Evolutionary conservation across 129 eudicot genomes (phyloP).

Genomic region (Centrapalus pauciflorus): DNA sequence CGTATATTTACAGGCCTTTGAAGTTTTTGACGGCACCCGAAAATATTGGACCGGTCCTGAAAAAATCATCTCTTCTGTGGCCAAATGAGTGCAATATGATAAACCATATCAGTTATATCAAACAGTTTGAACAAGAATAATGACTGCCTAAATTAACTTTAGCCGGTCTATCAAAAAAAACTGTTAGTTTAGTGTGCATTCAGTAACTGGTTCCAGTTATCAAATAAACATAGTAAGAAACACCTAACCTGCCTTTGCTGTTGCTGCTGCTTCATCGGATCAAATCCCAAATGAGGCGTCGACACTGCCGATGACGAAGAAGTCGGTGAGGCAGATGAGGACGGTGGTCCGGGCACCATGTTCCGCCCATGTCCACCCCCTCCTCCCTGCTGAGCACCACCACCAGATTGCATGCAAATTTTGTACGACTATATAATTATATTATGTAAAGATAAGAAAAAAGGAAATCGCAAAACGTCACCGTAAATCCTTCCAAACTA

Average conservation of each 20-base stretch:
- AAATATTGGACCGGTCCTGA: too few species aligned
- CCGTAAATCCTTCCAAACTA: conserved; percentile 21
- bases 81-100: neutral
- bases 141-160: neutral
- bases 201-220: conserved; percentile 9
- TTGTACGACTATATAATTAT: conserved; percentile 4
- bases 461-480: neutral
- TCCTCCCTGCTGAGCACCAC: conserved; percentile 64
- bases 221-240: neutral
- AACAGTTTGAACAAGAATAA: neutral
- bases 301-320: conserved; percentile 71
- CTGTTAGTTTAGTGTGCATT: neutral
- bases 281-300: conserved; percentile 58
- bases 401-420: conserved; percentile 76
- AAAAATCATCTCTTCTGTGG: neutral
- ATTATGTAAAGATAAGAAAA: neutral
- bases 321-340: conserved; percentile 78
- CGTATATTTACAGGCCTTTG: too few species aligned
- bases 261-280: conserved; percentile 62
- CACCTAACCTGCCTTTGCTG: conserved; percentile 86
- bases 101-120: neutral
- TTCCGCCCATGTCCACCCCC: conserved; percentile 43
- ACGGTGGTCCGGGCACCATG: conserved; percentile 51
- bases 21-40: too few species aligned
- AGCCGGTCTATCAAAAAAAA: neutral